Base-by-base conservation (phyloP, 345 rosid genomes). In the Laguncularia racemosa region DNA sequence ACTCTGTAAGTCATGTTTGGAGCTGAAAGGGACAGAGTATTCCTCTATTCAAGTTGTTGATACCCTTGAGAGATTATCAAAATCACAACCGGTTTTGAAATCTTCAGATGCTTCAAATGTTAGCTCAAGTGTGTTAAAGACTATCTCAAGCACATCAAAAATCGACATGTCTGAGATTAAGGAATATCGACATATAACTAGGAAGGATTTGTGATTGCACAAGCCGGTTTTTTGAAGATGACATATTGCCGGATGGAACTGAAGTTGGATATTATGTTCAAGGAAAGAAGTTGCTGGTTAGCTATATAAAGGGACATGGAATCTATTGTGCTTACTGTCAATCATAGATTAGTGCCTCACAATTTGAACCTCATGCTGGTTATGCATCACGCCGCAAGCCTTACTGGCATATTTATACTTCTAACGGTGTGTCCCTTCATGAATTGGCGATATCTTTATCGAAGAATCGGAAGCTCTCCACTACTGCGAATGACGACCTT, bases 331-430 rank as follows among this genome's bases (percentile, higher is more conserved):
- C 84, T 18, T 92, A 95, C 72, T 92, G 98, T 79, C 70, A 77
- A 52, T 57, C 72, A 59, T 86, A 79, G 97, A 71, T 92, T 61
- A 92, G 98, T 63, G 91, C 98, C 38, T 92, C 98, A 47, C 72
- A 55, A 45, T 92, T 92, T 76, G 98, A 92, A 83, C 84, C 95
- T 66, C 98, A 92, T 86, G 98, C 98, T 69, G 98, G 98, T 64
- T 89, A 76, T 78, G 84, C 95, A 53, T 64, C 77, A 55, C 95
- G 98, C 52, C 84, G 96, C 61, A 89, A 89, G 60, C 97, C 96
- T 53, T 93, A 89, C 65, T 75, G 84, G 14, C 82, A 93, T 71
- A 93, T 93, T 59, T 93, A 85, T 73, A 93, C 96, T 56, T 89
- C 99, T 51, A 93, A 93, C 73, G 99, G 99, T 9, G 99, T 93